Evolutionary conservation across 2,329 filamentous ascomycete genomes (phyloP).

Genomic region (Neopestalotiopsis rosae): DNA sequence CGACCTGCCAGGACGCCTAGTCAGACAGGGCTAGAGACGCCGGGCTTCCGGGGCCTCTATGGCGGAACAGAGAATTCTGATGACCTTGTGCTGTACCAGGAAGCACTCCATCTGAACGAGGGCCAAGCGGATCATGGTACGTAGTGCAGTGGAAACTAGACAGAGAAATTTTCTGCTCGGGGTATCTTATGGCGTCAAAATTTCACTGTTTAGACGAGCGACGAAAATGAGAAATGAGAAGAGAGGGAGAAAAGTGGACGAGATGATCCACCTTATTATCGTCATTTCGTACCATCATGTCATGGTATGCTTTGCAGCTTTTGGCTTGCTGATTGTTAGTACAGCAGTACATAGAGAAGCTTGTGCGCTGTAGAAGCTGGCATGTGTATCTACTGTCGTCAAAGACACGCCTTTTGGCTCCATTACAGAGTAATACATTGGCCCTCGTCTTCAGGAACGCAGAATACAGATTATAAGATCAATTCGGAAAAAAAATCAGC

Average conservation of each 20-base stretch:
- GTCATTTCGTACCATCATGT: neutral
- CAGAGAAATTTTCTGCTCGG: conserved; percentile 2
- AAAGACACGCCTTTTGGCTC: too few species aligned
- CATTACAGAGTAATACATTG: too few species aligned
- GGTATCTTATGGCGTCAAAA: neutral
- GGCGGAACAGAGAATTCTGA: conserved; percentile 55
- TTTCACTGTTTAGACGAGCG: neutral
- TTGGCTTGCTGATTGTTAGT: too few species aligned
- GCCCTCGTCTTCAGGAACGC: too few species aligned
- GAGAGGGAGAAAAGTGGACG: conserved; percentile 4
- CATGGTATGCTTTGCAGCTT: neutral
- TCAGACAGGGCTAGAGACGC: conserved; percentile 44
- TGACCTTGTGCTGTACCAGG: conserved; percentile 41
- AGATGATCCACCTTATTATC: neutral
- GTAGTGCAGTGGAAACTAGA: conserved; percentile 7
- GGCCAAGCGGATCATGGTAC: conserved; percentile 19
- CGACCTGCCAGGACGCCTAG: conserved; percentile 35
- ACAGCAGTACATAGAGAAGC: too few species aligned
- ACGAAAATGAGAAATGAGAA: conserved; percentile 2
- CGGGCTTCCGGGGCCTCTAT: conserved; percentile 53
- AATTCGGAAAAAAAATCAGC: too few species aligned
- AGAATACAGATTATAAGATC: neutral
- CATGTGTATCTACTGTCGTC: too few species aligned
- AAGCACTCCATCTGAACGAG: conserved; percentile 27
- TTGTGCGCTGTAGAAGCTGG: too few species aligned